A percentile compares a stretch with the other conserved stretches of the same genome.
Evolutionary conservation across 2,329 filamentous ascomycete species (phyloP).

Genomic region (Berkeleyomyces rouxiae): DNA sequence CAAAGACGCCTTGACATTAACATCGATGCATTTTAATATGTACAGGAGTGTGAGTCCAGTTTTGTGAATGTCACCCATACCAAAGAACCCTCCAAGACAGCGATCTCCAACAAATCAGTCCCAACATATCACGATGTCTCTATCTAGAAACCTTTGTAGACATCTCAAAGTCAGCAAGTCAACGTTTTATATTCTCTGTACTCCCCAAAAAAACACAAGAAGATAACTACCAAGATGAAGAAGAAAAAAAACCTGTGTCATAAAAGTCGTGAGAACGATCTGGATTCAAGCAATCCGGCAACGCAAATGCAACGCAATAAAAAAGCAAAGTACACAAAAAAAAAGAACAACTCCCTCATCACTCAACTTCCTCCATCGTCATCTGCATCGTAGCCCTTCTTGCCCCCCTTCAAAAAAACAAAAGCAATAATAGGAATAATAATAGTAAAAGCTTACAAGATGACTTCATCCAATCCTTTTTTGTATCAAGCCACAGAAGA

Average conservation of each 20-base stretch:
- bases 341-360: background rate
- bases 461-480: no score
- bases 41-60: no score
- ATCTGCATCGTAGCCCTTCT: background rate
- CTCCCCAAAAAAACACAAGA: background rate
- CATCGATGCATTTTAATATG: no score
- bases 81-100: no score
- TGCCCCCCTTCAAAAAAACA: background rate
- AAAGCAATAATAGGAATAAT: no score
- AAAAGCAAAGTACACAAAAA: background rate
- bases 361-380: background rate
- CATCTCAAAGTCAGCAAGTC: background rate
- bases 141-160: no score
- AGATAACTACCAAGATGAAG: background rate
- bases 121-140: no score
- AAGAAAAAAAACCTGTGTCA: background rate
- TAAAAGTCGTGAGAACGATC: slow-evolving; percentile 6
- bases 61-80: no score
- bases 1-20: no score
- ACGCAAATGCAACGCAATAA: background rate
- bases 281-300: background rate
- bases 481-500: background rate
- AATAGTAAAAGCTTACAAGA: no score
- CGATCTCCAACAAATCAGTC: no score
- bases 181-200: slow-evolving; percentile 3